These are phyloP conservation scores for Furcasterigmium sp. DNA, from an alignment of 2,329 filamentous ascomycete genomes.

Conservation along the genomic window DNA sequence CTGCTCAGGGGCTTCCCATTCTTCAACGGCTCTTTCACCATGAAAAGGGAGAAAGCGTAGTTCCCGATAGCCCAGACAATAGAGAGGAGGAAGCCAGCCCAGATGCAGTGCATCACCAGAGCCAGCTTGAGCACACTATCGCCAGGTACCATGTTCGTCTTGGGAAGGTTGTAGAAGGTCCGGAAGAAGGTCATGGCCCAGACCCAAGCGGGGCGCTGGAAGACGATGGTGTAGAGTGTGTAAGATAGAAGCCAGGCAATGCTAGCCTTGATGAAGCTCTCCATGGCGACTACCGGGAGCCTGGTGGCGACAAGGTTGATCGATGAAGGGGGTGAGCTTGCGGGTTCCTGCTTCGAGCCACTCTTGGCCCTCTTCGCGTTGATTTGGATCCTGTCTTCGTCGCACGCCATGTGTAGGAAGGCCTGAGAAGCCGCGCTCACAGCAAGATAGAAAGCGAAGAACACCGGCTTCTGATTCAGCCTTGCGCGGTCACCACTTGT, in stretches of 20 bases:
- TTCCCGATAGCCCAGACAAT: slow-evolving; percentile 76
- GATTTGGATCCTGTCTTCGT: slow-evolving; percentile 58
- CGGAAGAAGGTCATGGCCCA: slow-evolving; percentile 66
- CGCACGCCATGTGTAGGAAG: slow-evolving; percentile 61
- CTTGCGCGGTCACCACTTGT: slow-evolving; percentile 66
- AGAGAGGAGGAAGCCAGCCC: slow-evolving; percentile 61
- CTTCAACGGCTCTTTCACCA: slow-evolving; percentile 77
- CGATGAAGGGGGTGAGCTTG: slow-evolving; percentile 12
- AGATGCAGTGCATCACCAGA: slow-evolving; percentile 50
- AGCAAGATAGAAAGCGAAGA: slow-evolving; percentile 66
- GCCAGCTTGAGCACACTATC: slow-evolving; percentile 16
- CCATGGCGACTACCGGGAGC: slow-evolving; percentile 32
- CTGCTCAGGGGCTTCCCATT: slow-evolving; percentile 77
- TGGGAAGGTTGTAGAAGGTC: slow-evolving; percentile 70
- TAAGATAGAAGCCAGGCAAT: slow-evolving; percentile 39
- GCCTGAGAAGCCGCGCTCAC: slow-evolving; percentile 67
- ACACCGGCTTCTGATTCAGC: slow-evolving; percentile 83
- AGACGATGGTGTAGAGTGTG: slow-evolving; percentile 55
- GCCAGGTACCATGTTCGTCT: slow-evolving; percentile 53
- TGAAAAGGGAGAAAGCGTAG: slow-evolving; percentile 71
- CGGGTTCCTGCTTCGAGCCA: slow-evolving; percentile 5
- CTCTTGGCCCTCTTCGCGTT: slow-evolving; percentile 13
- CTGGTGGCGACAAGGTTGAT: slow-evolving; percentile 29
- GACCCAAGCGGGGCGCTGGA: slow-evolving; percentile 63
- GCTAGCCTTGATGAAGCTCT: slow-evolving; percentile 33